Evolutionary conservation across 805 yeast species (phyloP).

Genomic region (Ogataea dorogensis): DNA sequence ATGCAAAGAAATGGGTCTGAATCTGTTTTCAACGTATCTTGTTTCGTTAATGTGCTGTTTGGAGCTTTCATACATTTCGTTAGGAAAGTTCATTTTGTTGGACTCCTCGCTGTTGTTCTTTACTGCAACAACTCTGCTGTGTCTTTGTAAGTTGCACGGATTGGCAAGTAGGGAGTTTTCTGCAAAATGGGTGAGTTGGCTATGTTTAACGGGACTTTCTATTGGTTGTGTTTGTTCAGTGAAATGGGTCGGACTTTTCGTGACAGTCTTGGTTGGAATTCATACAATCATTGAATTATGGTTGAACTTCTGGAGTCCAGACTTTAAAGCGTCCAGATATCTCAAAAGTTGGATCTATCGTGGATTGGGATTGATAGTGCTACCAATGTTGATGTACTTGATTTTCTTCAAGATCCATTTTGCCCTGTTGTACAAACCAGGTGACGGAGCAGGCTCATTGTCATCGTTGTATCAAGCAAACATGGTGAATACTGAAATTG

Average conservation of each 20-base stretch:
- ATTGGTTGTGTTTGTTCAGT: conserved; percentile 84
- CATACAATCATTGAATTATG: conserved; percentile 88
- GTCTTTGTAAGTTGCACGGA: conserved; percentile 55
- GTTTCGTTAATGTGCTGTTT: conserved; percentile 61
- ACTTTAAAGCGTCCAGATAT: conserved; percentile 45
- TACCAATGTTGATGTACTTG: conserved; percentile 72
- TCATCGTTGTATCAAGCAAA: conserved; percentile 81
- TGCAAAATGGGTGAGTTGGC: conserved; percentile 49
- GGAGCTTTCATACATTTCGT: conserved; percentile 66
- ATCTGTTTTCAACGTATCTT: conserved; percentile 53
- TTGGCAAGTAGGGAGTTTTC: conserved; percentile 43
- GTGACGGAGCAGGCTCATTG: conserved; percentile 72
- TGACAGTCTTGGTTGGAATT: conserved; percentile 85
- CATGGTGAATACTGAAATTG: conserved; percentile 62
- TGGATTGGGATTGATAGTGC: conserved; percentile 58
- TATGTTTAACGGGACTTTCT: conserved; percentile 59
- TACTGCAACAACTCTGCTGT: conserved; percentile 65
- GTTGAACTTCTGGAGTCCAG: conserved; percentile 79
- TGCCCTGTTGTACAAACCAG: conserved; percentile 67
- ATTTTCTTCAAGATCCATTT: conserved; percentile 81
- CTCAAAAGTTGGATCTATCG: conserved; percentile 71
- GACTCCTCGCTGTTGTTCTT: conserved; percentile 77
- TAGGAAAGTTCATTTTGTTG: conserved; percentile 70
- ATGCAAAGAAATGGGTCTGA: conserved; percentile 56
- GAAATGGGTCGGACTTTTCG: conserved; percentile 85